These are phyloP conservation scores for Phytophthora colocasiae DNA, from an alignment of 352 stramenopile genomes.

Conservation along the genomic window DNA sequence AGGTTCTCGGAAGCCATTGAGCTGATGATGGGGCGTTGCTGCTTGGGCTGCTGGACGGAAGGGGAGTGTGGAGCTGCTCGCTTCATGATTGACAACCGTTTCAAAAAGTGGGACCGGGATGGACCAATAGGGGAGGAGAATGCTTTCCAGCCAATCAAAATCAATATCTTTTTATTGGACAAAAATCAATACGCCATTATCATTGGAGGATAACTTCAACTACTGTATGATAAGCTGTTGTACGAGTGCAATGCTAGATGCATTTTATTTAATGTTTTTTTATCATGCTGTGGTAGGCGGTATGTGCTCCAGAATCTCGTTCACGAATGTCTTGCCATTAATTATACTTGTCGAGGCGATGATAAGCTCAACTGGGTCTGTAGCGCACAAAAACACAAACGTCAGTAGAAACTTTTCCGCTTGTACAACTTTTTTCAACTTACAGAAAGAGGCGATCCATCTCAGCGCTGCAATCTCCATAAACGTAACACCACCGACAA, in stretches of 20 bases:
- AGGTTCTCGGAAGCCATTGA: constrained; percentile 48
- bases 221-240: too few species aligned
- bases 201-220: too few species aligned
- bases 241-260: too few species aligned
- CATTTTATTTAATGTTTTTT: not conserved
- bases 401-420: not conserved
- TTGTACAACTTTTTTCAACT: constrained; percentile 8
- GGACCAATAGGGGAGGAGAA: constrained; percentile 14
- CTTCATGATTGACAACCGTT: constrained; percentile 25
- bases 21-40: constrained; percentile 10
- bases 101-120: constrained; percentile 10
- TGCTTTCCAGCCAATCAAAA: constrained; percentile 16
- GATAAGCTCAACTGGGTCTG: constrained; percentile 72
- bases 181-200: too few species aligned
- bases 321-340: constrained; percentile 63
- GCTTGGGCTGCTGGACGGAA: constrained; percentile 37
- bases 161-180: too few species aligned
- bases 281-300: constrained; percentile 35
- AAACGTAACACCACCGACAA: constrained; percentile 77
- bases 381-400: not conserved
- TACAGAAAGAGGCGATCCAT: constrained; percentile 77
- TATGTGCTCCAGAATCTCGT: constrained; percentile 57
- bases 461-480: constrained; percentile 77
- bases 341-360: constrained; percentile 65
- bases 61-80: constrained; percentile 16